Evolutionary conservation across 768 basidiomycete genomes (phyloP), one percentile per base, ranked within the genome.

Genomic region (Naganishia vishniacii): DNA sequence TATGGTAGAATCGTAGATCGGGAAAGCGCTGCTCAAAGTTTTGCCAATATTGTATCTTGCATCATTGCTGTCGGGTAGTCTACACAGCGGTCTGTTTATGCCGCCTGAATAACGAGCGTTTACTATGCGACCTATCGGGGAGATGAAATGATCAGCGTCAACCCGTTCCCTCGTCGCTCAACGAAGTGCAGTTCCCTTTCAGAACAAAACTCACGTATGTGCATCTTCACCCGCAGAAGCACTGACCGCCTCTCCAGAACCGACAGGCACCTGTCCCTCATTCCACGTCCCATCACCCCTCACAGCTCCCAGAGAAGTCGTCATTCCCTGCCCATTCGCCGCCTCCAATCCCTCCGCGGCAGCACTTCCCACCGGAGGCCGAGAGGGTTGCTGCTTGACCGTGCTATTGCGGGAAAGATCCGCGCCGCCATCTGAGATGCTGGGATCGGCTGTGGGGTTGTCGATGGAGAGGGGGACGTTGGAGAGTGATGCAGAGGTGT

Each of bases 241-340:
- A 20, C 20, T 20, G 34, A 56, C 20, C 20, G 12, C 9, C 23
- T 40, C 32, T 26, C 53, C 37, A 6, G 6, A 16, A 20, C 23
- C 31, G 34, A 26, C 47, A 5, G 23, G 47, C 47, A 48, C 28
- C 47, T 48, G 28, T 48, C 28, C 47, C 47, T 48, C 23, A 5
- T 6, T 20, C n/a, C 34, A 23, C 37, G 31, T 56, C 20, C 20
- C 37, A 37, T 16, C 34, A n/a, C 20, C 23, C 20, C 37, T 41
- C 34, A 26, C 53, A 13, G 23, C 53, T 26, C 32, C 53, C 8
- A 56, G 40, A 6, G 53, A 56, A 26, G 37, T 56, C 34, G 37
- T 56, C 13, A 37, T 56, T 34, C 53, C 53, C 37, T 56, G 31
- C 26, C 53, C 53, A 23, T 44, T 8, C n/a, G 42, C 42, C 9